Evolutionary conservation across 768 basidiomycete species (phyloP).

Genomic region (Lenzites betulinus): DNA sequence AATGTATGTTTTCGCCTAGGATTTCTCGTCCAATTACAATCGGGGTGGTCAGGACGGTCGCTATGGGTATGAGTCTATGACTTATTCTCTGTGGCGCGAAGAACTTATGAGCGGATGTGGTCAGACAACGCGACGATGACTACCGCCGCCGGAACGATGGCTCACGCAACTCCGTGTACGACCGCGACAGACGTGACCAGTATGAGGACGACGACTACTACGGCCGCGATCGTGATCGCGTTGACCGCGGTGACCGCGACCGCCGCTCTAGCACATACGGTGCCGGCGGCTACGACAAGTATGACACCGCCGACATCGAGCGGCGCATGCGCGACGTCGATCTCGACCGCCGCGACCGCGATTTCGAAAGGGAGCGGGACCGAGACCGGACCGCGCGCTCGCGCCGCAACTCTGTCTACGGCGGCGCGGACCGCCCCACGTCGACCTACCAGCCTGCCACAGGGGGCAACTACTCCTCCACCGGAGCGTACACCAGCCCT

Average conservation of each 20-base stretch:
- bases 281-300: slow-evolving; percentile 19
- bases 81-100: background rate
- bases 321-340: slow-evolving; percentile 37
- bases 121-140: slow-evolving; percentile 41
- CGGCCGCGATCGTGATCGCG: slow-evolving; percentile 24
- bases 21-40: slow-evolving; percentile 60
- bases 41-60: slow-evolving; percentile 3
- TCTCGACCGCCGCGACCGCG: slow-evolving; percentile 24
- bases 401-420: slow-evolving; percentile 23
- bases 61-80: background rate
- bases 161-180: slow-evolving; percentile 5
- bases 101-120: background rate
- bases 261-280: slow-evolving; percentile 26
- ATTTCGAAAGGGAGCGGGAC: slow-evolving; percentile 20
- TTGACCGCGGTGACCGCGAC: slow-evolving; percentile 42
- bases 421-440: slow-evolving; percentile 18
- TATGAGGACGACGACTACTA: slow-evolving; percentile 25
- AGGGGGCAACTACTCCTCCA: slow-evolving; percentile 17
- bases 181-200: slow-evolving; percentile 31
- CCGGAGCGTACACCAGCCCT: background rate
- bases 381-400: slow-evolving; percentile 21
- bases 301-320: slow-evolving; percentile 39
- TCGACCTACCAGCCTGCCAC: slow-evolving; percentile 22
- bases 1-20: slow-evolving; percentile 38
- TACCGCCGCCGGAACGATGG: slow-evolving; percentile 54